A percentile compares a stretch with the other conserved stretches of the same genome.
Evolutionary conservation across 768 basidiomycete species (phyloP).

Genomic region (Amanita inopinata): DNA sequence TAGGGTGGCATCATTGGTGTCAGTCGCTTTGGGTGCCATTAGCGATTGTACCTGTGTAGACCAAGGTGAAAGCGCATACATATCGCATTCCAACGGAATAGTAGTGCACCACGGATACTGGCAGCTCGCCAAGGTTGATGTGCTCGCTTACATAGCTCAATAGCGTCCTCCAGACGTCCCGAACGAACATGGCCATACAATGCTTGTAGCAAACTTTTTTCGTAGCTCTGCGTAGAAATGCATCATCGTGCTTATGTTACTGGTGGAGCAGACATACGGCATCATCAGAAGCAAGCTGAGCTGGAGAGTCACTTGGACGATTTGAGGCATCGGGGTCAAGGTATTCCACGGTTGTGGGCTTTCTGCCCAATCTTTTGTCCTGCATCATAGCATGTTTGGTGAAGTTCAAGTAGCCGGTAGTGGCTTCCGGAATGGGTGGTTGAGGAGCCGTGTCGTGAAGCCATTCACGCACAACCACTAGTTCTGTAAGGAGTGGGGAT

Average conservation of each 20-base stretch:
- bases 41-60: background rate
- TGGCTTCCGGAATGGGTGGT: slow-evolving; percentile 58
- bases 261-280: slow-evolving; percentile 38
- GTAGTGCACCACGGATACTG: slow-evolving; percentile 70
- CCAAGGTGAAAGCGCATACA: slow-evolving; percentile 30
- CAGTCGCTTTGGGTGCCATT: background rate
- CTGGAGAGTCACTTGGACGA: slow-evolving; percentile 39
- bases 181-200: slow-evolving; percentile 77
- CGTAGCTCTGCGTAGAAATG: slow-evolving; percentile 48
- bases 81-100: slow-evolving; percentile 70
- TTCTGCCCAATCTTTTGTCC: slow-evolving; percentile 38
- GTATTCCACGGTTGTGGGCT: slow-evolving; percentile 41
- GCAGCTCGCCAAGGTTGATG: slow-evolving; percentile 93
- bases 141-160: slow-evolving; percentile 70
- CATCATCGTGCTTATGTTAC: background rate
- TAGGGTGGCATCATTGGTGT: slow-evolving; percentile 7
- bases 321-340: slow-evolving; percentile 80
- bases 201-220: slow-evolving; percentile 66
- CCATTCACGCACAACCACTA: slow-evolving; percentile 83
- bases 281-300: slow-evolving; percentile 61
- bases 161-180: slow-evolving; percentile 77
- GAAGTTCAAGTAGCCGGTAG: slow-evolving; percentile 77
- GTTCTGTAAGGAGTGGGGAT: slow-evolving; percentile 62
- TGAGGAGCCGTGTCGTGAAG: slow-evolving; percentile 65
- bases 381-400: slow-evolving; percentile 72